phyloP scores from a whole-genome alignment of 805 yeast genomes.

The Nakazawaea sp. region DNA sequence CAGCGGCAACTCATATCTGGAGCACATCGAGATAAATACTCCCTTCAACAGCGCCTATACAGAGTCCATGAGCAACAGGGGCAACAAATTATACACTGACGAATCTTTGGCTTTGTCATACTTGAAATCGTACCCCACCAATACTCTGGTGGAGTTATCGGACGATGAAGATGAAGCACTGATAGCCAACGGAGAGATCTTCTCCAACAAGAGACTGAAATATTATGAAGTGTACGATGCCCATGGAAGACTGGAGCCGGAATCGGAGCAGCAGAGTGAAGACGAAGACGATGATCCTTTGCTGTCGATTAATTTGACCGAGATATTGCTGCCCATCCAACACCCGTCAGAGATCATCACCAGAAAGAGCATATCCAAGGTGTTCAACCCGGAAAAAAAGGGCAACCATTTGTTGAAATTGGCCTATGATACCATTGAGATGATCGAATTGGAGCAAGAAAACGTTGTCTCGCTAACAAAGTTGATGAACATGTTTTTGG shows the following conservation, averaged over 20 bases:
- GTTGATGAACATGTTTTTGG: slow-evolving; percentile 72
- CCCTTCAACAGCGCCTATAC: slow-evolving; percentile 9
- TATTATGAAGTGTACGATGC: slow-evolving; percentile 16
- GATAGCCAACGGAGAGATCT: slow-evolving; percentile 13
- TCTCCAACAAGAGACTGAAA: slow-evolving; percentile 18
- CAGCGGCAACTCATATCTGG: background rate
- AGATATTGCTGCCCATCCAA: slow-evolving; percentile 68
- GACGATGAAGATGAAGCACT: slow-evolving; percentile 15
- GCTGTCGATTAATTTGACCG: slow-evolving; percentile 41
- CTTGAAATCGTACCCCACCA: slow-evolving; percentile 16
- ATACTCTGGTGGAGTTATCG: slow-evolving; percentile 13
- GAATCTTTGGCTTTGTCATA: slow-evolving; percentile 18
- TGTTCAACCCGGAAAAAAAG: slow-evolving; percentile 41
- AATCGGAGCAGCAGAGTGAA: background rate
- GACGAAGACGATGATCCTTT: slow-evolving; percentile 27
- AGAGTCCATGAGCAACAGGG: slow-evolving; percentile 21
- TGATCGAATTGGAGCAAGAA: slow-evolving; percentile 76
- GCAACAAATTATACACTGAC: slow-evolving; percentile 22
- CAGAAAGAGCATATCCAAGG: slow-evolving; percentile 61
- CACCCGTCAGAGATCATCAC: slow-evolving; percentile 74
- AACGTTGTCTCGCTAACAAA: slow-evolving; percentile 66
- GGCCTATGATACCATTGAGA: slow-evolving; percentile 66
- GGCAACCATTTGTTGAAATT: slow-evolving; percentile 48
- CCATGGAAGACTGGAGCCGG: slow-evolving; percentile 4
- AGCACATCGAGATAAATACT: slow-evolving; percentile 9